Evolutionary conservation across 1,284 basidiomycete genomes (phyloP).

Genomic region (Porogramme epimiltina): DNA sequence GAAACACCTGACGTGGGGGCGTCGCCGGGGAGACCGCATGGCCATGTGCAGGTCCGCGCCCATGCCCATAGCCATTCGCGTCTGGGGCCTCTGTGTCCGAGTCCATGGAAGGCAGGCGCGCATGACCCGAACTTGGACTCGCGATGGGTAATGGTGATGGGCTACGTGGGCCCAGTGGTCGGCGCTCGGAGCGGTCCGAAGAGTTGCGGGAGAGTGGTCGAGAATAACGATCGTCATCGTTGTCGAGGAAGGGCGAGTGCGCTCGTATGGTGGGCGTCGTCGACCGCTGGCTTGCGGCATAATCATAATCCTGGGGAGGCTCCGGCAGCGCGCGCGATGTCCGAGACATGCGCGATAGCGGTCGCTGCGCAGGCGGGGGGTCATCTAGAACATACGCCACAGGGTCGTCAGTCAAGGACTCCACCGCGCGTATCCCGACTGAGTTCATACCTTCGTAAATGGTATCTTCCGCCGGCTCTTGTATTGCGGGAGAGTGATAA

Average conservation of each 20-base stretch:
- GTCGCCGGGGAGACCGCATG: slow-evolving; percentile 26
- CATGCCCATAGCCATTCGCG: slow-evolving; percentile 20
- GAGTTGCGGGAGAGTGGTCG: slow-evolving; percentile 45
- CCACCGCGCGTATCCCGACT: not conserved
- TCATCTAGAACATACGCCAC: slow-evolving; percentile 48
- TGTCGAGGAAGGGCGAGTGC: slow-evolving; percentile 23
- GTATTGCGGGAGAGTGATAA: slow-evolving; percentile 38
- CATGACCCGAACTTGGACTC: not conserved
- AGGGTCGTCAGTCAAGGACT: no score
- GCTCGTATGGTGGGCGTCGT: slow-evolving; percentile 26
- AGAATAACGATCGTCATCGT: slow-evolving; percentile 37
- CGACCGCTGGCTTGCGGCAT: slow-evolving; percentile 37
- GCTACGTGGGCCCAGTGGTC: slow-evolving; percentile 69
- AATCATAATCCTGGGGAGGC: slow-evolving; percentile 35
- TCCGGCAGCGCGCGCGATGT: slow-evolving; percentile 28
- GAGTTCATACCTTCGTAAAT: slow-evolving; percentile 68
- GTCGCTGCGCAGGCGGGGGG: slow-evolving; percentile 53
- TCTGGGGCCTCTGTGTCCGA: slow-evolving; percentile 45
- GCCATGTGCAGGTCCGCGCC: no score
- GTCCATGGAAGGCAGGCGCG: slow-evolving; percentile 41
- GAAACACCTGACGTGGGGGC: slow-evolving; percentile 27
- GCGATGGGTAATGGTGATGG: slow-evolving; percentile 51
- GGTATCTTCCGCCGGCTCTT: slow-evolving; percentile 57
- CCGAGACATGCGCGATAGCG: slow-evolving; percentile 52
- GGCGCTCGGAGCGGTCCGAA: slow-evolving; percentile 44